Percentiles rank a stretch among this genome's conserved stretches.
These are phyloP conservation scores for Lactarius vividus DNA, from an alignment of 768 basidiomycete genomes.

Conservation along the genomic window DNA sequence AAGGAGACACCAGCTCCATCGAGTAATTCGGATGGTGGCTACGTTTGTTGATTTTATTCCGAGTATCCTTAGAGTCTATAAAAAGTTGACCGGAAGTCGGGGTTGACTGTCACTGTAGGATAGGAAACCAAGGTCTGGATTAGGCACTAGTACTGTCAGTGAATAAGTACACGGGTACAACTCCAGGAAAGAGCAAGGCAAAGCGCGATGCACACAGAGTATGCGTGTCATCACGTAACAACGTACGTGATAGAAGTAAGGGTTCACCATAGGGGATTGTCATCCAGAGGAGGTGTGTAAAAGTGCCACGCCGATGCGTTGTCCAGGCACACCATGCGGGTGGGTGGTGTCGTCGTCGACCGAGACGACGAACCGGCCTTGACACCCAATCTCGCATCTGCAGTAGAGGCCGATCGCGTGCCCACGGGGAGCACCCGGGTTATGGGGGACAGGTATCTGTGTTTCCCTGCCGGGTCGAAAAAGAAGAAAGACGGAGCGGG, in stretches of 20 bases:
- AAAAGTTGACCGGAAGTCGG: background rate
- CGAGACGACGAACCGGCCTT: constrained; percentile 8
- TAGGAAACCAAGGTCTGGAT: background rate
- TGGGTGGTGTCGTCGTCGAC: constrained; percentile 12
- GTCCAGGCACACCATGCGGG: constrained; percentile 7
- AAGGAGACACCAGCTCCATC: background rate
- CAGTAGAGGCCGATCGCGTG: background rate
- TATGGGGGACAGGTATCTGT: background rate
- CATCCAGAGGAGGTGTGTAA: background rate
- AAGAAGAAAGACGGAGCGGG: background rate
- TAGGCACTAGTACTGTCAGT: background rate
- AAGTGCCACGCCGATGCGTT: constrained; percentile 1
- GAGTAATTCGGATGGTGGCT: background rate
- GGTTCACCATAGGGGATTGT: background rate
- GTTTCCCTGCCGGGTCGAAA: background rate
- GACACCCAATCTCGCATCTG: background rate
- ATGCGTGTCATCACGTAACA: background rate
- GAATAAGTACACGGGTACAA: background rate
- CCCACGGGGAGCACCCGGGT: background rate
- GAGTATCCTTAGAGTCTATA: background rate
- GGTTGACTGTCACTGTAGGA: background rate
- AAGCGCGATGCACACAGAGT: background rate
- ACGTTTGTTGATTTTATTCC: background rate
- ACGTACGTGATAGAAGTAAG: background rate
- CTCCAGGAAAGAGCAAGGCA: background rate